phyloP scores from a whole-genome alignment of 805 yeast species.

The Kazachstania kunashirensis region DNA sequence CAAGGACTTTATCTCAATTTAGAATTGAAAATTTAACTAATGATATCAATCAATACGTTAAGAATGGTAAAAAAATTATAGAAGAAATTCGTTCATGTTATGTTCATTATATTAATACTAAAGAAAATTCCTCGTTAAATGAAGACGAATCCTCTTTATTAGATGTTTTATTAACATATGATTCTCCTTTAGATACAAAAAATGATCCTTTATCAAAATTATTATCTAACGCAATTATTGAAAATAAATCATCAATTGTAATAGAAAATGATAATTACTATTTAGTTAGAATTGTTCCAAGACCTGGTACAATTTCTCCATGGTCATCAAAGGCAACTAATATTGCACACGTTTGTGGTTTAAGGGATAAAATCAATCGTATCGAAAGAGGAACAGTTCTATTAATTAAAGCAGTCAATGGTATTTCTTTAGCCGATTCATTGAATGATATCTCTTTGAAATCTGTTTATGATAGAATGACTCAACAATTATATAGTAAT shows the following conservation, averaged over 20 bases:
- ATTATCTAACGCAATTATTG: slow-evolving; percentile 21
- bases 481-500: slow-evolving; percentile 57
- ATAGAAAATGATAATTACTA: slow-evolving; percentile 36
- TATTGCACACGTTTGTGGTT: slow-evolving; percentile 81
- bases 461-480: slow-evolving; percentile 88
- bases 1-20: slow-evolving; percentile 79
- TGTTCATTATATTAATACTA: slow-evolving; percentile 68
- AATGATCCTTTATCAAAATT: slow-evolving; percentile 30
- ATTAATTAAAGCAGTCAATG: slow-evolving; percentile 59
- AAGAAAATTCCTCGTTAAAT: slow-evolving; percentile 24
- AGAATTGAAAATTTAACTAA: slow-evolving; percentile 65
- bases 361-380: slow-evolving; percentile 59
- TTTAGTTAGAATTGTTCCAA: slow-evolving; percentile 72
- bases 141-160: slow-evolving; percentile 39
- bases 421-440: slow-evolving; percentile 53
- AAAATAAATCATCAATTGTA: slow-evolving; percentile 12
- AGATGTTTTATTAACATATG: slow-evolving; percentile 62
- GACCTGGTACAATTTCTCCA: slow-evolving; percentile 95
- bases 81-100: slow-evolving; percentile 62
- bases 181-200: slow-evolving; percentile 46
- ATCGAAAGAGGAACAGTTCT: slow-evolving; percentile 87
- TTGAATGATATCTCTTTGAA: slow-evolving; percentile 49
- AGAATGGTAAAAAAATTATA: slow-evolving; percentile 53
- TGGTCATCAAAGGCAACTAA: slow-evolving; percentile 99
- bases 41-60: slow-evolving; percentile 64